These are phyloP conservation scores for Quercus agrifolia DNA, from an alignment of 306 rosid species.

Conservation along the genomic window DNA sequence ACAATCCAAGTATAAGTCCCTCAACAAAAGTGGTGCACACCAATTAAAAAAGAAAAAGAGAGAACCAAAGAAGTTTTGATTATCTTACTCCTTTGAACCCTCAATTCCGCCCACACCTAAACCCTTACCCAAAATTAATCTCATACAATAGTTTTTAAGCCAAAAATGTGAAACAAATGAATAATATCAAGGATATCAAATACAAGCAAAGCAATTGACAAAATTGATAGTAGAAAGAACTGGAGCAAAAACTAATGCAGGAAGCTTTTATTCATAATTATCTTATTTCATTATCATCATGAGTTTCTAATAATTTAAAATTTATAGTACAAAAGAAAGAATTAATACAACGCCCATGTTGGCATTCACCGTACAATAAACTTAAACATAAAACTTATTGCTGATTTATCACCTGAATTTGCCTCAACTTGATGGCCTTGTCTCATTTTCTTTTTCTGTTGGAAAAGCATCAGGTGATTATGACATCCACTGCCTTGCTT, in stretches of 20 bases:
- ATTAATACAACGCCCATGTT: constrained; percentile 25
- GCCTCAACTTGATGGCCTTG: constrained; percentile 28
- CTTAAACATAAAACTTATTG: constrained; percentile 32
- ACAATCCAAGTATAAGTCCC: constrained; percentile 20
- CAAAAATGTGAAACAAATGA: too few species aligned
- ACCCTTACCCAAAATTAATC: too few species aligned
- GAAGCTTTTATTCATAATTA: constrained; percentile 19
- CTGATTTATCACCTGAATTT: constrained; percentile 38
- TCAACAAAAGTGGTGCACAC: background rate
- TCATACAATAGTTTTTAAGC: too few species aligned
- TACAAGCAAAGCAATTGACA: background rate
- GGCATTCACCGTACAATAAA: constrained; percentile 19
- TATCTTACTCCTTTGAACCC: background rate
- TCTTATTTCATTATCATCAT: background rate
- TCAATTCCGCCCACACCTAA: background rate
- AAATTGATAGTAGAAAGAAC: background rate
- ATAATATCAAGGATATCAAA: background rate
- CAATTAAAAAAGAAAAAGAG: background rate
- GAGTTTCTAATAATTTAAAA: constrained; percentile 19
- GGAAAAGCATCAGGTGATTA: constrained; percentile 7
- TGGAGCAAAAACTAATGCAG: background rate
- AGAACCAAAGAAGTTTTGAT: background rate
- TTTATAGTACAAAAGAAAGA: constrained; percentile 21
- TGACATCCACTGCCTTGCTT: constrained; percentile 20
- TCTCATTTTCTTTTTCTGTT: constrained; percentile 19